Base-by-base conservation (phyloP, 2,329 filamentous ascomycete species). In the Stagonosporopsis cucurbitacearum region DNA sequence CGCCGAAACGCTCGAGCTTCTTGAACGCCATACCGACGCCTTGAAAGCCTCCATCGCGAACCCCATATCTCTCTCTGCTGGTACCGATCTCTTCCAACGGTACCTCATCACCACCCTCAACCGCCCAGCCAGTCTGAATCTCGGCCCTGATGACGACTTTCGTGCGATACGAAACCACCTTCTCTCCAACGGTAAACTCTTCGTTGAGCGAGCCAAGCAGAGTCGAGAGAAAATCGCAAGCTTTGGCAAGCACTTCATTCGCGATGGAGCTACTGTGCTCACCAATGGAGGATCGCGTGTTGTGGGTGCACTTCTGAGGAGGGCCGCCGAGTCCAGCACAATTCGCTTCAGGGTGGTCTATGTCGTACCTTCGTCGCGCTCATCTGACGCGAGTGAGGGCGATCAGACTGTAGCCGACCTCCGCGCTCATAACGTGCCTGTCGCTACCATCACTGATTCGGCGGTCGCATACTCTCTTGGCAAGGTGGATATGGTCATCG, bases 11-110 rank as follows among this genome's bases (percentile, higher is more conserved):
- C 89, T 98, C 73, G 89, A 94, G 66, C 86, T 93, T 41, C 85
- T 98, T 60, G 87, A 88, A 70, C 85, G 84, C 42, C 88, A 95
- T 72, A 94, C 91, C 46, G 82, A 85, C 48, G 85, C 87, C 68
- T 86, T 99, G 62, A 94, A 93, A 75, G 82, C 83, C 54, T 86
- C 88, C 19, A 89, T 96, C 49, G 83, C 89, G 7, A 98, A 99
- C 78, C 91, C 93, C 13, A 91, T 98, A 53, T 94, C 93, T 4
- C 86, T 98, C 15, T 92, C 91, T 44, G 95, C 96, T 51, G 95
- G 95, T 68, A 96, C 93, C 57, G 93, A 97, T 75, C 86, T 98
- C 56, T 98, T 99, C 81, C 90, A 95, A 75, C 89, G 94, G 73
- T 98, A 96, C 78, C 86, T 99, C 66, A 89, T 96, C 69, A 87